A percentile compares a stretch with the other conserved stretches of the same genome.
phyloP scores from a whole-genome alignment of 2,329 filamentous ascomycete species.

The Hymenoscyphus scutula region DNA sequence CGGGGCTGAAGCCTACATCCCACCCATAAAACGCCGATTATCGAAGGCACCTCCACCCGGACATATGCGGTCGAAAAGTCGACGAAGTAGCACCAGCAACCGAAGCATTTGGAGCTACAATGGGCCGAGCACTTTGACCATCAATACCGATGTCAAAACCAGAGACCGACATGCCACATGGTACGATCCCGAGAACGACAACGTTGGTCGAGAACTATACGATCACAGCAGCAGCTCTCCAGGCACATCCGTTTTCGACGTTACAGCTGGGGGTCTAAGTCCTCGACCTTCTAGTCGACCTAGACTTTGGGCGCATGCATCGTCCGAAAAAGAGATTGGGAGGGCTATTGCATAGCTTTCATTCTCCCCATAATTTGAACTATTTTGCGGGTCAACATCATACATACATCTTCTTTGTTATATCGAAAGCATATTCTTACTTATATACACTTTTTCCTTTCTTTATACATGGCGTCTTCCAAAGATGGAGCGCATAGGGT shows the following conservation, averaged over 20 bases:
- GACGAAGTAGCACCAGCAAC: conserved; percentile 33
- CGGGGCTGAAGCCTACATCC: conserved; percentile 58
- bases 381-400: conserved; percentile 8
- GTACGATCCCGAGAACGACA: conserved; percentile 31
- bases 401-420: conserved; percentile 6
- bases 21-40: conserved; percentile 51
- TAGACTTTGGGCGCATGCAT: conserved; percentile 19
- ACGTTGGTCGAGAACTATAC: conserved; percentile 17
- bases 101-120: conserved; percentile 31
- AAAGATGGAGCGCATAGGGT: conserved; percentile 2
- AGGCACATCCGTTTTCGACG: conserved; percentile 27
- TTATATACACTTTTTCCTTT: neutral
- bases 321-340: conserved; percentile 25
- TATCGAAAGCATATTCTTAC: neutral
- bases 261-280: conserved; percentile 23
- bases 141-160: conserved; percentile 19
- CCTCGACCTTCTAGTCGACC: conserved; percentile 29
- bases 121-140: conserved; percentile 15
- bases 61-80: conserved; percentile 33
- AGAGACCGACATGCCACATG: conserved; percentile 23
- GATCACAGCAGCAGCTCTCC: conserved; percentile 24
- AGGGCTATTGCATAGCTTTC: conserved; percentile 29
- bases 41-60: conserved; percentile 42
- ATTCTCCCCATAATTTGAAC: neutral
- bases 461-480: conserved; percentile 3